Evolutionary conservation across 768 basidiomycete species (phyloP), one percentile per base, ranked within the genome.

Genomic region (Mycena galericulata): DNA sequence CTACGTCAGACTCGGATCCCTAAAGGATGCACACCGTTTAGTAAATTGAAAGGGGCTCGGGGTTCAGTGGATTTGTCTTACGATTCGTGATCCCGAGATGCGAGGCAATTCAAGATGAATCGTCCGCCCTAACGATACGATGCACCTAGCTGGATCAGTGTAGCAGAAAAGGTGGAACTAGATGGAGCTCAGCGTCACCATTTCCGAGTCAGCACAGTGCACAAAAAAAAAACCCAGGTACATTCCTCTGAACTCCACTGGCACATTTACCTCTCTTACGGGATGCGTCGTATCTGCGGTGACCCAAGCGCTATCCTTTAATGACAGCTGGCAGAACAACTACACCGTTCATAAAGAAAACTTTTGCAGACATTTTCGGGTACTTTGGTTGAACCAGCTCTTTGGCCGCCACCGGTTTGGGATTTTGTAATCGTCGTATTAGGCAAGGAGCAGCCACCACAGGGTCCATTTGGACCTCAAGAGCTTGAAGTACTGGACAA

Each of bases 1-100:
- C 55, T 68, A 68, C 67, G 67, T 59, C 55, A 55, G 56, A 59
- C 62, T 68, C 55, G 67, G 45, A 68, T 68, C 67, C 22, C 49
- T 43, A 49, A 11, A 36, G 43, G 62, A 63, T 59, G 57, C 57
- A 34, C 56, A 32, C 34, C 34, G 24, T 43, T 65, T 50, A 58
- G 47, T 56, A 63, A n/a, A n/a, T n/a, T n/a, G n/a, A n/a, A 59
- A 59, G 26, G 30, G 55, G 55, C 46, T 15, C 24, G 24, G 26
- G 30, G 43, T 32, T 11, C 45, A 54, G 27, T 38, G 22, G 29
- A n/a, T 45, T 51, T 54, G 45, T 20, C 54, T 62, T 47, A 26
- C 65, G 51, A 61, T 62, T 40, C 38, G 34, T 51, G 29, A 57
- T 53, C 59, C 38, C 41, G 34, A 45, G 32, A 29, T 24, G 46